Percentiles rank a stretch among this genome's conserved stretches.
These are phyloP conservation scores for Mycocentrospora acerina DNA, from an alignment of 2,329 filamentous ascomycete genomes.

Conservation along the genomic window DNA sequence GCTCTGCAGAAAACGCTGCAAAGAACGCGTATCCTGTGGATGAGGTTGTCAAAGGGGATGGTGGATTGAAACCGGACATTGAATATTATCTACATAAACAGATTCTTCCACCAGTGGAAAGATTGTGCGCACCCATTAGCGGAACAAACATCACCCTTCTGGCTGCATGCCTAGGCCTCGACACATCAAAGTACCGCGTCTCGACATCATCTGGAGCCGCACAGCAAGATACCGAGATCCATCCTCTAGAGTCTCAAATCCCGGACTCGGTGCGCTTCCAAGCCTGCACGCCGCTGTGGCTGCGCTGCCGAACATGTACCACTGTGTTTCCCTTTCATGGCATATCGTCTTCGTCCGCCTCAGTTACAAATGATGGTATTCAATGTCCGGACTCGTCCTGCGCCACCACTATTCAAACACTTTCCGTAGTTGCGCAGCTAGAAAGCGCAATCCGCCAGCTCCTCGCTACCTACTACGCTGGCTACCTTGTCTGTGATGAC, in stretches of 20 bases:
- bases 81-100: slow-evolving; percentile 99
- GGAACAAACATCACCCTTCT: slow-evolving; percentile 89
- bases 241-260: slow-evolving; percentile 91
- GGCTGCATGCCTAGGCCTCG: slow-evolving; percentile 90
- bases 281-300: slow-evolving; percentile 71
- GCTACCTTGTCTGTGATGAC: slow-evolving; percentile 89
- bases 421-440: slow-evolving; percentile 82
- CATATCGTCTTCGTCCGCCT: slow-evolving; percentile 47
- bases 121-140: slow-evolving; percentile 91
- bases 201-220: slow-evolving; percentile 58
- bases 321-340: slow-evolving; percentile 74
- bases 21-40: slow-evolving; percentile 88
- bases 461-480: slow-evolving; percentile 85
- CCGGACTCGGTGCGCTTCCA: slow-evolving; percentile 88
- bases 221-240: slow-evolving; percentile 57
- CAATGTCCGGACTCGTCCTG: slow-evolving; percentile 68
- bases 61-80: slow-evolving; percentile 80
- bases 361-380: slow-evolving; percentile 72
- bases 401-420: slow-evolving; percentile 62
- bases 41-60: slow-evolving; percentile 77
- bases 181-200: slow-evolving; percentile 82
- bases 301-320: slow-evolving; percentile 83
- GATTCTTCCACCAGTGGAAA: slow-evolving; percentile 95
- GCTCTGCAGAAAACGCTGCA: slow-evolving; percentile 68
- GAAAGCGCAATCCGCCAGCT: slow-evolving; percentile 79